A percentile compares a stretch with the other conserved stretches of the same genome.
Evolutionary conservation across 73 alveolate species (phyloP).

Genomic region (Paramecium bursaria): DNA sequence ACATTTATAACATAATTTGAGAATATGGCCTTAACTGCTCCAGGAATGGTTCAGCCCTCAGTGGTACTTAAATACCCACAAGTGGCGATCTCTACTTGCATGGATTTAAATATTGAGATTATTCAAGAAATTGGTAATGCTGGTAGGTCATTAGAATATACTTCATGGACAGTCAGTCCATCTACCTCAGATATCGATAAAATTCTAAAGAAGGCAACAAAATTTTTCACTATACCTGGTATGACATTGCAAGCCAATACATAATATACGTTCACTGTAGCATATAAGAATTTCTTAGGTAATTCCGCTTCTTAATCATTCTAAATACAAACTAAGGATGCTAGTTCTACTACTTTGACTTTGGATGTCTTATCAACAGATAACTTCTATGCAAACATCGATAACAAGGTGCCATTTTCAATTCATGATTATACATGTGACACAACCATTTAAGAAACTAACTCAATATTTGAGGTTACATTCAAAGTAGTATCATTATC

Average conservation of each 20-base stretch:
- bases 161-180: neutral
- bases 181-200: neutral
- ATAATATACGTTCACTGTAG: neutral
- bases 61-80: neutral
- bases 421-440: neutral
- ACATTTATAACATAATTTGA: neutral
- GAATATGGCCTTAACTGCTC: neutral
- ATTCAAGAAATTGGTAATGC: neutral
- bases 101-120: neutral
- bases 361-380: constrained; percentile 21
- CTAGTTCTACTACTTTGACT: neutral
- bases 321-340: neutral
- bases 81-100: constrained; percentile 3
- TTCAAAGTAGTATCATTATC: neutral
- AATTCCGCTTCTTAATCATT: neutral
- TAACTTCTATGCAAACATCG: constrained; percentile 6
- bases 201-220: neutral
- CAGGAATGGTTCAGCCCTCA: neutral
- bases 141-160: neutral
- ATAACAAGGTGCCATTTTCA: neutral
- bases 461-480: neutral
- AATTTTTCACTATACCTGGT: constrained; percentile 12
- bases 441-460: neutral
- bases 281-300: neutral
- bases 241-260: neutral